Evolutionary conservation across 1,284 basidiomycete species (phyloP).

Genomic region (Lentinula novae-zelandiae): DNA sequence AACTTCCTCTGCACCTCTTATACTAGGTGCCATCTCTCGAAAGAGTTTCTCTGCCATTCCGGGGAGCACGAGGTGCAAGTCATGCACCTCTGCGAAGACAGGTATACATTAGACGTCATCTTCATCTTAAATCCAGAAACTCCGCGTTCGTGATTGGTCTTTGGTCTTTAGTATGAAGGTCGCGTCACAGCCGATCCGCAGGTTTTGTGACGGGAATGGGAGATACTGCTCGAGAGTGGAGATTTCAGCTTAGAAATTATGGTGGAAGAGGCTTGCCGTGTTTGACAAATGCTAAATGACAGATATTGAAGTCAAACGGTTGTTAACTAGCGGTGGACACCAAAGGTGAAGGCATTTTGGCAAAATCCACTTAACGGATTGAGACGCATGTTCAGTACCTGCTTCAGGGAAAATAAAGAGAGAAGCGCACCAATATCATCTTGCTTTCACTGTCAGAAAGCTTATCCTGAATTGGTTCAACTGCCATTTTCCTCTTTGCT

Average conservation of each 20-base stretch:
- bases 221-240: slow-evolving; percentile 43
- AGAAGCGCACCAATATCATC: slow-evolving; percentile 35
- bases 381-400: not conserved
- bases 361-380: slow-evolving; percentile 61
- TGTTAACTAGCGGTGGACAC: slow-evolving; percentile 64
- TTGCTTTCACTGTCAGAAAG: slow-evolving; percentile 34
- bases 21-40: slow-evolving; percentile 39
- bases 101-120: slow-evolving; percentile 43
- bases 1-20: slow-evolving; percentile 69
- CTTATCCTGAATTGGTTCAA: slow-evolving; percentile 23
- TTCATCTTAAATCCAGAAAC: slow-evolving; percentile 64
- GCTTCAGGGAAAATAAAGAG: not conserved
- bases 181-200: slow-evolving; percentile 65
- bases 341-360: slow-evolving; percentile 52
- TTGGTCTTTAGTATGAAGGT: slow-evolving; percentile 46
- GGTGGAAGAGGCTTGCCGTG: slow-evolving; percentile 67
- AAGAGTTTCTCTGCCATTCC: slow-evolving; percentile 69
- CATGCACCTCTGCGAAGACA: slow-evolving; percentile 62
- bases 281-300: slow-evolving; percentile 63
- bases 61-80: slow-evolving; percentile 62
- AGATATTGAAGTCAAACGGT: slow-evolving; percentile 65
- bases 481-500: slow-evolving; percentile 63
- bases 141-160: slow-evolving; percentile 54
- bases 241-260: slow-evolving; percentile 36
- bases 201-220: slow-evolving; percentile 44